Evolutionary conservation across 2,329 filamentous ascomycete species (phyloP), one percentile per base, ranked within the genome.

Genomic region (Scopulariopsis brevicaulis): DNA sequence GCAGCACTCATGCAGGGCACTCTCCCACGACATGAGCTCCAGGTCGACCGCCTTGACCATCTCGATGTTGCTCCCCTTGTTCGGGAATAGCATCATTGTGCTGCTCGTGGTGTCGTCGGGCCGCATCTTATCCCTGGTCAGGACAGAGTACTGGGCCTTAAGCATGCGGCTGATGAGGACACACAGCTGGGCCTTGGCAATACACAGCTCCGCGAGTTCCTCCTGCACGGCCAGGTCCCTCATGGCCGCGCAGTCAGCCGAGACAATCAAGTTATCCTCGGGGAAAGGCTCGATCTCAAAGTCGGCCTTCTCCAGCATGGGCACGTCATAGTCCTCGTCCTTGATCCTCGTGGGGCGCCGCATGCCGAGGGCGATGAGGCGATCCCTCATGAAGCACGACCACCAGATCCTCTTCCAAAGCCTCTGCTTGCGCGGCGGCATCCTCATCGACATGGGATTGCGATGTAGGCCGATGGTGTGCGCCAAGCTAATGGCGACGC

Each of bases 341-440:
- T 95, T 95, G 71, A 96, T 95, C 57, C 92, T 81, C 46, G 91
- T 96, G 4, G 92, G 92, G 57, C 93, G 84, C 59, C 93, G 84
- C 92, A 96, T 96, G 58, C 93, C 93, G 14, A 97, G 76, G 1
- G 93, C 93, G 62, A 96, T 91, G 50, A 96, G 79, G 54, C 92
- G 87, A 71, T 97, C 93, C 58, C 92, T 86, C 84, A 96, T 96
- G 67, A 96, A 96, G 62, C 90, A 95, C 35, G 89, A 96, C 93
- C 93, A 97, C 93, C 93, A 97, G 64, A 96, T 94, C 57, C 92
- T 82, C 74, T 96, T 96, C 89, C 92, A 96, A 55, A 96, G 75
- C 66, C 85, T 89, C 67, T 91, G 88, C 66, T 89, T 87, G 57
- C 82, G 79, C 3, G 75, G 71, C 46, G 87, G 81, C 81, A 96